Conservation (phyloP, 352 stramenopile species). For the Globisporangium polare region DNA sequence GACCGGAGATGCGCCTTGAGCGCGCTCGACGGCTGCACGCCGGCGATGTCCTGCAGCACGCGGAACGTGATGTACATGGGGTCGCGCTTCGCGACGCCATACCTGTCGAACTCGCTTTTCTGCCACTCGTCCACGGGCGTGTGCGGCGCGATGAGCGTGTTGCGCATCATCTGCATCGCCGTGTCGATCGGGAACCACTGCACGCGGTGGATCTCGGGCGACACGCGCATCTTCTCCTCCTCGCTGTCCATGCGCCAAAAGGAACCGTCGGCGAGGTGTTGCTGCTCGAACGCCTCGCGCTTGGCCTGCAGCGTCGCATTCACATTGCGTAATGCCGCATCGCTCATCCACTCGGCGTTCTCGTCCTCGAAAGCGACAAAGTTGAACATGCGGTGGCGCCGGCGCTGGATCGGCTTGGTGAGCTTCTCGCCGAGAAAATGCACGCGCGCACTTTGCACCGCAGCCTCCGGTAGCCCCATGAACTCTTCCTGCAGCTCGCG, state of each 20-base stretch:
- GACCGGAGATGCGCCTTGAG: background rate
- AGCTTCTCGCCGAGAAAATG: constrained; percentile 43
- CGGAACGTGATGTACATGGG: constrained; percentile 54
- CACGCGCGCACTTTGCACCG: constrained; percentile 13
- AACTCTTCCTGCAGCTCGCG: constrained; percentile 59
- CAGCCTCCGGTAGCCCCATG: constrained; percentile 23
- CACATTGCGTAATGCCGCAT: constrained; percentile 23
- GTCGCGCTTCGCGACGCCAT: constrained; percentile 34
- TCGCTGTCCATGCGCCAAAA: constrained; percentile 34
- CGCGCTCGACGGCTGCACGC: constrained; percentile 19
- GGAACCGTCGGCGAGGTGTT: constrained; percentile 22
- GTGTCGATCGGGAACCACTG: constrained; percentile 52
- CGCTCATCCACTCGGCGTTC: constrained; percentile 41
- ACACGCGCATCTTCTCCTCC: constrained; percentile 41
- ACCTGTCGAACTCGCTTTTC: constrained; percentile 27
- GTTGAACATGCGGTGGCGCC: constrained; percentile 61
- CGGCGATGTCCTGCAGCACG: constrained; percentile 34
- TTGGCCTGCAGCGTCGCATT: constrained; percentile 40
- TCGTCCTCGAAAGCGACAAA: constrained; percentile 61
- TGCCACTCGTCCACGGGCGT: constrained; percentile 42
- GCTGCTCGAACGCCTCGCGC: constrained; percentile 29
- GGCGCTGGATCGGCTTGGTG: constrained; percentile 37
- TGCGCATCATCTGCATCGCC: constrained; percentile 43
- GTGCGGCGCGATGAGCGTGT: constrained; percentile 22
- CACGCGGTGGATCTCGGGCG: constrained; percentile 49